Percentiles rank a stretch among this genome's conserved stretches.
Evolutionary conservation across 2,329 filamentous ascomycete species (phyloP).

Genomic region (Colletotrichum truncatum): DNA sequence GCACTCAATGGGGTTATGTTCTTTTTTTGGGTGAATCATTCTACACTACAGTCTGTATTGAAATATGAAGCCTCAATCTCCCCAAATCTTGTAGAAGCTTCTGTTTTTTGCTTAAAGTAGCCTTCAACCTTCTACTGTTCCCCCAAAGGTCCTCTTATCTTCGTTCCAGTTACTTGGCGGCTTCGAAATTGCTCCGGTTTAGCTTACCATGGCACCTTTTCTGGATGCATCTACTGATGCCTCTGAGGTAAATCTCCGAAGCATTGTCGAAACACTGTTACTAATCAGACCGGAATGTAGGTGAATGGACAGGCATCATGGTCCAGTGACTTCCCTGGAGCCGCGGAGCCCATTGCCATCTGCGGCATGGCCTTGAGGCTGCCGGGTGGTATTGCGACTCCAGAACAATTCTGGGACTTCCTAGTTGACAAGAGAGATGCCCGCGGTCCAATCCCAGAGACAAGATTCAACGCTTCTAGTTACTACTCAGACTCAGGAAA

Average conservation of each 20-base stretch:
- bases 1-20: too few relatives aligned
- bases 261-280: not conserved
- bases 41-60: too few relatives aligned
- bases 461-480: slow-evolving; percentile 30
- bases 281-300: not conserved
- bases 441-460: slow-evolving; percentile 31
- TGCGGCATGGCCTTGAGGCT: slow-evolving; percentile 38
- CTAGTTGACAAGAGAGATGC: slow-evolving; percentile 36
- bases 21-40: too few relatives aligned
- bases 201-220: not conserved
- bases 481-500: slow-evolving; percentile 29
- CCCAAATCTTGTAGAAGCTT: too few relatives aligned
- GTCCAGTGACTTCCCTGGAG: not conserved
- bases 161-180: rapidly evolving
- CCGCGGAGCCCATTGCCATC: slow-evolving; percentile 35
- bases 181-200: not conserved
- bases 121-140: too few relatives aligned
- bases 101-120: too few relatives aligned
- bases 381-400: slow-evolving; percentile 34
- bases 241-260: not conserved
- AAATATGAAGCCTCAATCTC: too few relatives aligned
- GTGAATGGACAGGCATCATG: not conserved
- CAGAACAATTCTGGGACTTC: slow-evolving; percentile 37
- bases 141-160: too few relatives aligned
- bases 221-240: not conserved